These are phyloP conservation scores for Musa schizocarpa DNA, from an alignment of 176 grass and related monocot species.

Conservation along the genomic window DNA sequence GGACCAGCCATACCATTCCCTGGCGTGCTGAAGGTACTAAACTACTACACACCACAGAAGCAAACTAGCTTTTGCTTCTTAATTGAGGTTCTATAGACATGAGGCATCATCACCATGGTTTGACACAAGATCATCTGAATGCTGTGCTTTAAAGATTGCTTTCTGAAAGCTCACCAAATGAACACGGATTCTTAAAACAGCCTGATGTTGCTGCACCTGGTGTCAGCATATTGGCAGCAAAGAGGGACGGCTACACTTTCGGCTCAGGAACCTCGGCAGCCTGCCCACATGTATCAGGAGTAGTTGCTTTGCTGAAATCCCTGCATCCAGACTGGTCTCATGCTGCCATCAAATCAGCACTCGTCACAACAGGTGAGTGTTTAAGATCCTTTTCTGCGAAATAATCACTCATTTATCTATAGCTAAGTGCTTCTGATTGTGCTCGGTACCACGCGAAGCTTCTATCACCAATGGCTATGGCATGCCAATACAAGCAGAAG, in stretches of 20 bases:
- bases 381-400: background rate
- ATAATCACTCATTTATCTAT: too few species aligned
- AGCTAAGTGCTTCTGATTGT: background rate
- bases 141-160: too few species aligned
- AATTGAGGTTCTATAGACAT: too few species aligned
- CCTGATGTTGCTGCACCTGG: constrained; percentile 63
- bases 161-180: background rate
- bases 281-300: constrained; percentile 53
- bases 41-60: too few species aligned
- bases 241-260: constrained; percentile 11
- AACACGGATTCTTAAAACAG: constrained; percentile 11
- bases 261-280: constrained; percentile 41
- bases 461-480: constrained; percentile 25
- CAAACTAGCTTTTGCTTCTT: too few species aligned
- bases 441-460: constrained; percentile 22
- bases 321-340: constrained; percentile 61
- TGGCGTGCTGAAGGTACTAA: constrained; percentile 9
- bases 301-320: constrained; percentile 48
- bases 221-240: constrained; percentile 38
- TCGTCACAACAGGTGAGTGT: constrained; percentile 43
- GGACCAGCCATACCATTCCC: constrained; percentile 2
- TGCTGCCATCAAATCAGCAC: constrained; percentile 49
- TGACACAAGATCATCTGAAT: too few species aligned
- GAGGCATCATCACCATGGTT: too few species aligned
- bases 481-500: constrained; percentile 33